Conservation (phyloP, 129 eudicot species). For the Heracleum sosnowskyi region DNA sequence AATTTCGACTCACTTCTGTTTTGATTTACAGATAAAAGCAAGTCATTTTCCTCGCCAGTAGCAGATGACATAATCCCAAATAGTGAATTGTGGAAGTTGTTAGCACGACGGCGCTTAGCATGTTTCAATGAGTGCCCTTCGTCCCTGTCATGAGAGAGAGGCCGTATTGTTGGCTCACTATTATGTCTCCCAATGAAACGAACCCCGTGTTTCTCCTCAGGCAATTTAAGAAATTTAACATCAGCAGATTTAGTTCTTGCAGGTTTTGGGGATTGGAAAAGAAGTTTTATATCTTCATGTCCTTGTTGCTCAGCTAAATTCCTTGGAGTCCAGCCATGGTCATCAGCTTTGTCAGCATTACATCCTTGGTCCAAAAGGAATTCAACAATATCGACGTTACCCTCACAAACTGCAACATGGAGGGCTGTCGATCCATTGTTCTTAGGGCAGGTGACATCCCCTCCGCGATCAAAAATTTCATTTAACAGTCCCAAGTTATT, state of each 20-base stretch:
- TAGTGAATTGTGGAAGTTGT: slow-evolving; percentile 58
- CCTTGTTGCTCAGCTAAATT: slow-evolving; percentile 96
- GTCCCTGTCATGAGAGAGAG: slow-evolving; percentile 17
- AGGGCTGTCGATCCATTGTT: slow-evolving; percentile 71
- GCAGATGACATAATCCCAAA: slow-evolving; percentile 77
- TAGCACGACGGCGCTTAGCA: slow-evolving; percentile 49
- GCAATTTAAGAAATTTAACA: slow-evolving; percentile 26
- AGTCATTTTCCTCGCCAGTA: slow-evolving; percentile 28
- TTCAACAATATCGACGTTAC: slow-evolving; percentile 56
- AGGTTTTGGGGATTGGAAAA: slow-evolving; percentile 34
- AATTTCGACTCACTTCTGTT: not conserved
- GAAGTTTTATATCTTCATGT: slow-evolving; percentile 58
- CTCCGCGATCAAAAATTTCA: slow-evolving; percentile 46
- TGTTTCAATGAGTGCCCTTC: slow-evolving; percentile 29
- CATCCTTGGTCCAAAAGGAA: slow-evolving; percentile 59
- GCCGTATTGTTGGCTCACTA: slow-evolving; percentile 61
- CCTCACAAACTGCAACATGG: slow-evolving; percentile 91
- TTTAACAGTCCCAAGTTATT: slow-evolving; percentile 54
- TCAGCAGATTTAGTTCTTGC: slow-evolving; percentile 22
- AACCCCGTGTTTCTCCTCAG: slow-evolving; percentile 39
- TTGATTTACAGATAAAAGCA: slow-evolving; percentile 29
- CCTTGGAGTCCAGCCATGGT: slow-evolving; percentile 77
- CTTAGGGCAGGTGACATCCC: slow-evolving; percentile 54
- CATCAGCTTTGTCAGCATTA: slow-evolving; percentile 40
- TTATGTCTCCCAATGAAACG: slow-evolving; percentile 54